Base-by-base conservation (phyloP, 768 basidiomycete species). In the Tylopilus plumbeoviolaceoides region DNA sequence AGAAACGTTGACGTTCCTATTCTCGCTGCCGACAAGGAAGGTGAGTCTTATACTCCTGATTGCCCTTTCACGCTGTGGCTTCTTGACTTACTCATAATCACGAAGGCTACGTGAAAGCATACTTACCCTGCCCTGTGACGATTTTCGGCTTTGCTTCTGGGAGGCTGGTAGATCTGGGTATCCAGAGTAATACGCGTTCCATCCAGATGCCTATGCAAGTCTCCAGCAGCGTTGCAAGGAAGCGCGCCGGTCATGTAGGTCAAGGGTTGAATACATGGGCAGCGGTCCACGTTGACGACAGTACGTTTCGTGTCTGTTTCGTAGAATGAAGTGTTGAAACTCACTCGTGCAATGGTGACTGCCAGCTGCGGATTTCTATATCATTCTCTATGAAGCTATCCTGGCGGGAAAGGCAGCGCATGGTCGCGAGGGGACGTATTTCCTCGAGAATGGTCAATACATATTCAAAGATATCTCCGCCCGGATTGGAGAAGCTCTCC, bases 241-340 rank as follows among this genome's bases (percentile, higher is more conserved):
- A 77, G 7, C 73, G 75, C 17, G 81, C 72, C 0, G 84, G 83
- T 14, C 70, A 82, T 61, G 72, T 87, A 9, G 85, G 84, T 0
- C 55, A 73, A 40, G 86, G 87, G 2, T 70, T 75, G 60, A 82
- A 85, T 47, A 39, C 80, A 5, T 87, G 85, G 87, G 75, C 78
- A 0, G 78, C 80, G 50, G 76, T 84, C 15, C 75, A 84, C 53
- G 68, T 84, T 46, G 68, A 77, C 25, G 83, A 85, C 17, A 61
- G 64, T 66, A 7, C 31, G 49, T 48, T 2, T 33, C 40, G 5
- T 20, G 3, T 18, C 28, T 10, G 2, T 47, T 20, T 27, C 30
- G 8, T 41, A 5, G 5, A 18, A 1, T 3, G 25, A 42, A 15
- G 27, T 6, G 2, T n/a, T n/a, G n/a, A 30, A 6, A 10, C 30